These are phyloP conservation scores for Cyberlindnera euphorbiae DNA, from an alignment of 805 yeast genomes.

Conservation along the genomic window DNA sequence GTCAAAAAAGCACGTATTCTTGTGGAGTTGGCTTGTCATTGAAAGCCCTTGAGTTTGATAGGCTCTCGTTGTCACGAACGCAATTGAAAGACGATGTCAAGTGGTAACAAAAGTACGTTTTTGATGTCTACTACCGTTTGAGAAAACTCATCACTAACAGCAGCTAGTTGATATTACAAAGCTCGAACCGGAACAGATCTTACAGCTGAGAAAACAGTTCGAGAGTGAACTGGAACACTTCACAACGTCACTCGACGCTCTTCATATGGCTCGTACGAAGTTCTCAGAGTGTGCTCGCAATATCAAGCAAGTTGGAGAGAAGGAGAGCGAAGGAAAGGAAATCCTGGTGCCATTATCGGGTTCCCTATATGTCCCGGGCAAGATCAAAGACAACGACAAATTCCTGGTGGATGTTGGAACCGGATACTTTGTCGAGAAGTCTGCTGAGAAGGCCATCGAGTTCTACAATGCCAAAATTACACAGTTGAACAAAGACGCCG, in stretches of 20 bases:
- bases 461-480: conserved; percentile 72
- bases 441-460: conserved; percentile 54
- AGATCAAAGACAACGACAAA: conserved; percentile 53
- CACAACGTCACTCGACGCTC: conserved; percentile 75
- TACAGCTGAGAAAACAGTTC: conserved; percentile 76
- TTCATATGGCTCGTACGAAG: conserved; percentile 75
- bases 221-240: conserved; percentile 86
- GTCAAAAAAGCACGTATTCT: no score
- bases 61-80: no score
- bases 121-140: background rate
- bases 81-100: no score
- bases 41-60: no score
- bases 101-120: conserved; percentile 11
- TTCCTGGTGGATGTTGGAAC: conserved; percentile 95
- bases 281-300: conserved; percentile 76
- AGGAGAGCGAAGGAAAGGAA: conserved; percentile 41
- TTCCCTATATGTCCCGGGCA: conserved; percentile 87
- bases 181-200: conserved; percentile 78
- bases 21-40: no score
- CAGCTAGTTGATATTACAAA: conserved; percentile 56
- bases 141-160: background rate
- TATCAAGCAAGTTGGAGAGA: conserved; percentile 47
- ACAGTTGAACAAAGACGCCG: conserved; percentile 68
- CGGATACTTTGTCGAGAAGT: conserved; percentile 88
- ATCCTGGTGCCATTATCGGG: conserved; percentile 84